Evolutionary conservation across 345 rosid genomes (phyloP), one percentile per base, ranked within the genome.

Genomic region (Eucalyptus marginata): DNA sequence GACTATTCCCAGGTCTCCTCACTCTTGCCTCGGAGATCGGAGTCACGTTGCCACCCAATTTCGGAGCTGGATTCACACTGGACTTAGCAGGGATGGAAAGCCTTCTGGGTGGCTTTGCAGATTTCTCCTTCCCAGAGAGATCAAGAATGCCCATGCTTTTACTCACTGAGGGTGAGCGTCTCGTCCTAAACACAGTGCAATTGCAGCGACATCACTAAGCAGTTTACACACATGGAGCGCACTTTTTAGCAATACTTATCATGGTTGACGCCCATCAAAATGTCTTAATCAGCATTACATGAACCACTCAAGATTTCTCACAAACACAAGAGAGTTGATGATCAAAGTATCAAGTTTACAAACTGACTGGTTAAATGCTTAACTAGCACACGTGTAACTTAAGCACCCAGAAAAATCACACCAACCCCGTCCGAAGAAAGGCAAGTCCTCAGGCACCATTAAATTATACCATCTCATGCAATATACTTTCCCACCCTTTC

Each of bases 41-140:
- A 76, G 98, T 93, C 58, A 94, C 56, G 31, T 58, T 93, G 86
- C 93, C 91, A 84, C 88, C 90, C 0, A 71, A 86, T 86, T 92
- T 95, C 4, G 94, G 83, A 52, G 91, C 91, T 25, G 96, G 90
- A 90, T 71, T 88, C 66, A 87, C 92, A 8, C 90, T 68, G 4
- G 96, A 56, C 94, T 95, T 96, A 58, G 94, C 89, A 36, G 97
- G 98, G 89, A 93, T 91, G 40, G 99, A 96, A 1, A 95, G 90
- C 92, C 99, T 96, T 91, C 98, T 94, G 16, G 99, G 96, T 49
- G 98, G 98, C 94, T 94, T 96, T 7, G 93, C 93, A 11, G 97
- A 91, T 91, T 95, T 96, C 47, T 94, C 98, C 91, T 94, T 94
- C 52, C 91, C 93, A 47, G 99, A 93, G 7, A 95, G 91, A 86